phyloP scores from a whole-genome alignment of 1,139 yeast species.

The Sugiyamaella xylanicola region DNA sequence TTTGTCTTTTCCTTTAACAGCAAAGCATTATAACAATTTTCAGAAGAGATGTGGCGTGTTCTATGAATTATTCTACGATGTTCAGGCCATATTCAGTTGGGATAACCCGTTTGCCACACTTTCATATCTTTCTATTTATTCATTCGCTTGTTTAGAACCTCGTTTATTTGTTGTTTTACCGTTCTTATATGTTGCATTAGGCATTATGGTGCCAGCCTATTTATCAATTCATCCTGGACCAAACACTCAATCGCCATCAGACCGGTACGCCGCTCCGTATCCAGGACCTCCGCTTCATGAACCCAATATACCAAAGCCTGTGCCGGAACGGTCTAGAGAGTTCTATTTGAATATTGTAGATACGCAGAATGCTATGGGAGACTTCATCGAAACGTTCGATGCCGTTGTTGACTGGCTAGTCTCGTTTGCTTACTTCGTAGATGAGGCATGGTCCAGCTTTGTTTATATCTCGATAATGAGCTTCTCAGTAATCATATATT shows the following conservation, averaged over 20 bases:
- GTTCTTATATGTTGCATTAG: conserved; percentile 53
- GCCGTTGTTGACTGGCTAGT: conserved; percentile 51
- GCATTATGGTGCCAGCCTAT: conserved; percentile 72
- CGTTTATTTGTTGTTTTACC: conserved; percentile 57
- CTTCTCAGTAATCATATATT: conserved; percentile 39
- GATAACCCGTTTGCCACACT: conserved; percentile 61
- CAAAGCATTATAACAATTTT: conserved; percentile 66
- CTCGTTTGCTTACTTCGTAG: conserved; percentile 67
- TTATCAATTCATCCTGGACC: conserved; percentile 48
- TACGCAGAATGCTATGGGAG: conserved; percentile 78
- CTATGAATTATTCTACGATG: conserved; percentile 47
- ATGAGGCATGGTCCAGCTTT: conserved; percentile 59
- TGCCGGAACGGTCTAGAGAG: conserved; percentile 77
- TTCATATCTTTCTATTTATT: conserved; percentile 55
- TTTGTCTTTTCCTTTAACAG: conserved; percentile 68
- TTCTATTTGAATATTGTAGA: conserved; percentile 79
- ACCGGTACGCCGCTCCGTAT: conserved; percentile 46
- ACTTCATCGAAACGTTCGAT: conserved; percentile 68
- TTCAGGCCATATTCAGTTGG: conserved; percentile 70
- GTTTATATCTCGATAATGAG: conserved; percentile 42
- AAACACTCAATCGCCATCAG: conserved; percentile 12
- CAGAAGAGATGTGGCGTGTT: conserved; percentile 59
- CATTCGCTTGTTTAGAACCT: conserved; percentile 68
- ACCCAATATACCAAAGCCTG: conserved; percentile 65
- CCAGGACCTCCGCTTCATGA: conserved; percentile 54